Percentiles rank a stretch among this genome's conserved stretches.
These are phyloP conservation scores for Copromyces sp. DNA, from an alignment of 495 filamentous ascomycete genomes.

Conservation along the genomic window DNA sequence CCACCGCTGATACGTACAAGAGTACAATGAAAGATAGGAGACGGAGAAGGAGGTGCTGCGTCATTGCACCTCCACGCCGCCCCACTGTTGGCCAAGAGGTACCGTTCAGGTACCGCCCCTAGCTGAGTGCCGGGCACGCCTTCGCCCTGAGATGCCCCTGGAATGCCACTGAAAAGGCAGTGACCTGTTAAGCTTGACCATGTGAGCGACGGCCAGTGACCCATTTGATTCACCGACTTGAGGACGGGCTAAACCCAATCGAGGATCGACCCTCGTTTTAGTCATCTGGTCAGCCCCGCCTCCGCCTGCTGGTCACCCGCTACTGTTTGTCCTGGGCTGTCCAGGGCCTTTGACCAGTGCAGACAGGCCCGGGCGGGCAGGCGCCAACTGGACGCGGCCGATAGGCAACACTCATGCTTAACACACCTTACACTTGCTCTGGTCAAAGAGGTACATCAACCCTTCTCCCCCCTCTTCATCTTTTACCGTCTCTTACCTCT, in stretches of 20 bases:
- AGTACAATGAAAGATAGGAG: neutral
- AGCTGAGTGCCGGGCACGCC: neutral
- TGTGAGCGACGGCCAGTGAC: slow-evolving; percentile 14
- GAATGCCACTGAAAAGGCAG: neutral
- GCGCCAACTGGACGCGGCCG: neutral
- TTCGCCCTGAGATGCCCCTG: neutral
- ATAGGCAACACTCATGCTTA: neutral
- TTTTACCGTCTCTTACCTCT: neutral
- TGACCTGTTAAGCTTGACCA: slow-evolving; percentile 6
- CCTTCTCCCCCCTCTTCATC: neutral
- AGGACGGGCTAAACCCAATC: slow-evolving; percentile 5
- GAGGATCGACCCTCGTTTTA: slow-evolving; percentile 7
- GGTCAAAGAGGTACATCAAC: slow-evolving; percentile 1
- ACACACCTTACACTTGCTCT: neutral
- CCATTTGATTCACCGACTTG: slow-evolving; percentile 20
- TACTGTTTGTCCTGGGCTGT: neutral
- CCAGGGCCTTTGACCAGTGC: neutral
- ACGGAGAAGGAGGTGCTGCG: neutral
- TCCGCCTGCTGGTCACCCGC: slow-evolving; percentile 4
- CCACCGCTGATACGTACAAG: no score
- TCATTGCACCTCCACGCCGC: neutral
- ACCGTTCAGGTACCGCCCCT: neutral
- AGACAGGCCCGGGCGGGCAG: neutral
- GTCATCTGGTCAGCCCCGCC: slow-evolving; percentile 25
- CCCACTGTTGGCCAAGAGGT: neutral